Percentiles rank a stretch among this genome's conserved stretches.
These are phyloP conservation scores for Durotheca rogersii DNA, from an alignment of 495 filamentous ascomycete genomes.

Conservation along the genomic window DNA sequence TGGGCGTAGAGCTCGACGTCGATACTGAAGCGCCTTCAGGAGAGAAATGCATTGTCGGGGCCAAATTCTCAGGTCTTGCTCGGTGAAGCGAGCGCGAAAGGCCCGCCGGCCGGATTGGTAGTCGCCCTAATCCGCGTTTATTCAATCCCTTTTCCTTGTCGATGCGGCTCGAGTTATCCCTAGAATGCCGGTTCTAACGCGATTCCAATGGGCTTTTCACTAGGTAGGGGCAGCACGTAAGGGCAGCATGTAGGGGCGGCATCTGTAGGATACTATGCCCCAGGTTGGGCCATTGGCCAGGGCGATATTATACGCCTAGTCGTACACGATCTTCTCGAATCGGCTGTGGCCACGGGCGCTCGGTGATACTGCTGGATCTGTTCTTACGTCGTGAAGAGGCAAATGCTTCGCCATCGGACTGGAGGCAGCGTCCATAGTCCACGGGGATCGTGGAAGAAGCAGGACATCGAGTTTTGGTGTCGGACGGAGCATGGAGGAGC, in stretches of 20 bases:
- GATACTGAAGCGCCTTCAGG: slow-evolving; percentile 4
- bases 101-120: too few relatives aligned
- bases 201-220: not conserved
- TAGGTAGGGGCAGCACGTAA: too few relatives aligned
- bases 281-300: not conserved
- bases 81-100: too few relatives aligned
- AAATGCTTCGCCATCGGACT: too few relatives aligned
- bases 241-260: too few relatives aligned
- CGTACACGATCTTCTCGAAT: not conserved
- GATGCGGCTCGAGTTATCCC: slow-evolving; percentile 2
- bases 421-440: too few relatives aligned
- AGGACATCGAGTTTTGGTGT: too few relatives aligned
- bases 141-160: slow-evolving; percentile 7
- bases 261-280: not conserved
- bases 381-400: too few relatives aligned
- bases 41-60: slow-evolving; percentile 7
- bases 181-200: slow-evolving; percentile 3
- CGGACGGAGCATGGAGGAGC: too few relatives aligned
- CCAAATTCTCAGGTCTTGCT: too few relatives aligned
- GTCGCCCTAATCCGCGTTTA: not conserved
- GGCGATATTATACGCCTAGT: not conserved
- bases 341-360: not conserved
- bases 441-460: too few relatives aligned
- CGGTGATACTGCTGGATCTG: too few relatives aligned
- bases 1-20: not conserved